phyloP scores from a whole-genome alignment of 2,329 filamentous ascomycete species.

The Dactylellina haptotyla region DNA sequence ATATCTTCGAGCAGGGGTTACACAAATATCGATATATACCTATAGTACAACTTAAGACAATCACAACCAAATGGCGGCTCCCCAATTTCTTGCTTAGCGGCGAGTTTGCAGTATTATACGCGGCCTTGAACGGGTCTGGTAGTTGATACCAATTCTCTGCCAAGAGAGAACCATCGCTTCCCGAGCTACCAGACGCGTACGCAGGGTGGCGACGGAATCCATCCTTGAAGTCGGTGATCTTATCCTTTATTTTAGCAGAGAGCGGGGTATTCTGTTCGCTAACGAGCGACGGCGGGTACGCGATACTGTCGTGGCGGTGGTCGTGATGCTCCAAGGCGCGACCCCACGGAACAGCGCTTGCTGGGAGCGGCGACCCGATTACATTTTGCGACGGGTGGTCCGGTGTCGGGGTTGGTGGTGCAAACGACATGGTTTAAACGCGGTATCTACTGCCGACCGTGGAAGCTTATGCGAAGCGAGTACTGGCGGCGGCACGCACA shows the following conservation, averaged over 20 bases:
- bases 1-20: neutral
- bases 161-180: constrained; percentile 29
- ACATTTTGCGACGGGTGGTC: constrained; percentile 42
- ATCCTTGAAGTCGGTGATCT: constrained; percentile 29
- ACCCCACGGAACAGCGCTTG: constrained; percentile 49
- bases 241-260: constrained; percentile 36
- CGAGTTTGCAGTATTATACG: constrained; percentile 46
- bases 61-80: constrained; percentile 45
- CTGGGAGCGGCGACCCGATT: constrained; percentile 30
- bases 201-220: constrained; percentile 48
- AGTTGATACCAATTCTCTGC: constrained; percentile 50
- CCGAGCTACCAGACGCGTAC: constrained; percentile 24
- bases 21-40: constrained; percentile 15
- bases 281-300: constrained; percentile 46
- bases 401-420: constrained; percentile 32
- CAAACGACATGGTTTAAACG: constrained; percentile 39
- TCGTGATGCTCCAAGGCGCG: constrained; percentile 42
- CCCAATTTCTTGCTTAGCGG: constrained; percentile 43
- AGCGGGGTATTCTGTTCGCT: constrained; percentile 39
- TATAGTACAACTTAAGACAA: constrained; percentile 47
- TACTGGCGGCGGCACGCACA: constrained; percentile 9
- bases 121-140: constrained; percentile 48
- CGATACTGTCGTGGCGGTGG: constrained; percentile 45
- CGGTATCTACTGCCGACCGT: constrained; percentile 21
- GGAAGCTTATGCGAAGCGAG: neutral